Conservation (phyloP, 805 yeast species). For the Suhomyces tanzawaensis region DNA sequence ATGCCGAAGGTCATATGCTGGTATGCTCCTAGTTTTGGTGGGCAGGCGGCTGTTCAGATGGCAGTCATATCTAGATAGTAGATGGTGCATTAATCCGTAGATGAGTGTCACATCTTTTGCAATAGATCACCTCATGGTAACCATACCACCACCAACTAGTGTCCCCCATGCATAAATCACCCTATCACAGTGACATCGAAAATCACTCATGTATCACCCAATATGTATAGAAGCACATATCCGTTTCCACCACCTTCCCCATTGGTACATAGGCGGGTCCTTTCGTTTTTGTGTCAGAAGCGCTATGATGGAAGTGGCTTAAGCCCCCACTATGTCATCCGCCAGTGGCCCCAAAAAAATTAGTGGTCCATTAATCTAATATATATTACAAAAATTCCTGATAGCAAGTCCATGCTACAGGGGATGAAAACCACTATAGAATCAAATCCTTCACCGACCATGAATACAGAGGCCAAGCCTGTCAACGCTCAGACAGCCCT, state of each 20-base stretch:
- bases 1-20: no score
- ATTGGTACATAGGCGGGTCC: neutral
- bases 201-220: neutral
- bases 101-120: neutral
- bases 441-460: neutral
- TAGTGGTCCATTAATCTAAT: neutral
- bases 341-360: neutral
- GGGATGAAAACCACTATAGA: no score
- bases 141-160: neutral
- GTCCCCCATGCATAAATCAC: neutral
- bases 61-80: no score
- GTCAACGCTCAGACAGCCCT: no score
- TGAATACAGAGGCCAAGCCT: no score
- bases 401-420: no score
- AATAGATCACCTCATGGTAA: neutral
- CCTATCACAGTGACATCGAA: no score
- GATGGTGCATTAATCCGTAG: no score
- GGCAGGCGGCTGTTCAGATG: no score
- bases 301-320: conserved; percentile 1
- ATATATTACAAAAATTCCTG: no score
- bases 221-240: conserved; percentile 3
- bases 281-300: conserved; percentile 2
- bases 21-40: no score
- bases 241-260: conserved; percentile 1
- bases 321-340: conserved; percentile 2